These are phyloP conservation scores for Trichoderma afroharzianum DNA, from an alignment of 2,329 filamentous ascomycete species.

Conservation along the genomic window DNA sequence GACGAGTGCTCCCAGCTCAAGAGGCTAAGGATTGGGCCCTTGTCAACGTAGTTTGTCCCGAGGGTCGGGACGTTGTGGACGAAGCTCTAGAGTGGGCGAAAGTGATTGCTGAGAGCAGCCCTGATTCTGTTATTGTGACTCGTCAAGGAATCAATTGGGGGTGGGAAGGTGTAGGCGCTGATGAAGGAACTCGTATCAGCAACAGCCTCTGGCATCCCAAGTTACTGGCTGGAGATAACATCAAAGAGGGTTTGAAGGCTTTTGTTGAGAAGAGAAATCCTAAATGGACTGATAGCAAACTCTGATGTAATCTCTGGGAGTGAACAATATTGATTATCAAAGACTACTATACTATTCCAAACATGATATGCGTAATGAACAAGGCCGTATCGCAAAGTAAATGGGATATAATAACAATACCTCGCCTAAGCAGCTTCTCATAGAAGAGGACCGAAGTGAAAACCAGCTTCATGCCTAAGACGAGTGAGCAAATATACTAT, in stretches of 20 bases:
- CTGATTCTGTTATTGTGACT: not conserved
- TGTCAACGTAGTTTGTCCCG: not conserved
- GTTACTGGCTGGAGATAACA: not conserved
- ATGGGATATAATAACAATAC: not conserved
- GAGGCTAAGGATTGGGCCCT: constrained; percentile 28
- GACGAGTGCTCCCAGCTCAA: constrained; percentile 41
- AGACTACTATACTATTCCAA: not conserved
- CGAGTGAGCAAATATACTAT: not conserved
- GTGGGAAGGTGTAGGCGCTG: not conserved
- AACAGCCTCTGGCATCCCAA: not conserved
- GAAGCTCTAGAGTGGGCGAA: constrained; percentile 4
- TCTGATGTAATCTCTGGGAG: not conserved
- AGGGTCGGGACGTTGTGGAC: not conserved
- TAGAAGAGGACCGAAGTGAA: not conserved
- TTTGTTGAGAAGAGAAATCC: constrained; percentile 9
- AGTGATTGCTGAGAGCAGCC: not conserved
- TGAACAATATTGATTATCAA: not conserved
- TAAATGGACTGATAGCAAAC: constrained; percentile 5
- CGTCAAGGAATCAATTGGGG: not conserved
- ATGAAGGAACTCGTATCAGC: not conserved
- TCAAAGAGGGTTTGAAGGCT: not conserved
- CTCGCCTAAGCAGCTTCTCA: not conserved
- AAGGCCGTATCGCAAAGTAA: not conserved
- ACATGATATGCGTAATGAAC: not conserved
- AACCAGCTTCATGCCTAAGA: not conserved